phyloP scores from a whole-genome alignment of 2,329 filamentous ascomycete genomes.

The Aspergillus nomiae region DNA sequence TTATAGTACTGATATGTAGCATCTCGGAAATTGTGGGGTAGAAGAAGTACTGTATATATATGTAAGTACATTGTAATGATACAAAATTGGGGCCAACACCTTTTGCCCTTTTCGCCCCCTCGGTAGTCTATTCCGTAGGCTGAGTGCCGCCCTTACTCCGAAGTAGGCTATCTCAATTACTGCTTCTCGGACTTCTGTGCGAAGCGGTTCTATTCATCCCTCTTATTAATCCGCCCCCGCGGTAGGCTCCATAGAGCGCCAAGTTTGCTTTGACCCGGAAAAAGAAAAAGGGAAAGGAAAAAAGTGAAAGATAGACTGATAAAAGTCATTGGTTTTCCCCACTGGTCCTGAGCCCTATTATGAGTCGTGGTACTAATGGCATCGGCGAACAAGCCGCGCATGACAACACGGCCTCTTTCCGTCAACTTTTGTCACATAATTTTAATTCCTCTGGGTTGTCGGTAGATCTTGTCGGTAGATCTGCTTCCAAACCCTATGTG shows the following conservation, averaged over 20 bases:
- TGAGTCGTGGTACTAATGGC: neutral
- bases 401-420: too few relatives aligned
- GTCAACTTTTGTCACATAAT: neutral
- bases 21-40: too few relatives aligned
- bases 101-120: neutral
- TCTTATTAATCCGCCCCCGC: neutral
- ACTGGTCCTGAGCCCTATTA: neutral
- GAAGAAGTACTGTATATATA: too few relatives aligned
- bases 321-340: neutral
- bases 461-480: neutral
- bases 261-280: neutral
- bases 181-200: conserved; percentile 1
- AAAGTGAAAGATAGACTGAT: neutral
- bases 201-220: neutral
- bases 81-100: too few relatives aligned
- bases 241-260: neutral
- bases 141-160: too few relatives aligned
- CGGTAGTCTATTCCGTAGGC: neutral
- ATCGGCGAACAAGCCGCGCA: neutral
- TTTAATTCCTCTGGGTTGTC: neutral
- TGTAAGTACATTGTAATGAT: too few relatives aligned
- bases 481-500: neutral
- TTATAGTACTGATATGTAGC: too few relatives aligned
- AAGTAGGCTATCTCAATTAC: too few relatives aligned
- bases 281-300: neutral